Evolutionary conservation across 1,284 basidiomycete species (phyloP).

Genomic region (Pterula multifida): DNA sequence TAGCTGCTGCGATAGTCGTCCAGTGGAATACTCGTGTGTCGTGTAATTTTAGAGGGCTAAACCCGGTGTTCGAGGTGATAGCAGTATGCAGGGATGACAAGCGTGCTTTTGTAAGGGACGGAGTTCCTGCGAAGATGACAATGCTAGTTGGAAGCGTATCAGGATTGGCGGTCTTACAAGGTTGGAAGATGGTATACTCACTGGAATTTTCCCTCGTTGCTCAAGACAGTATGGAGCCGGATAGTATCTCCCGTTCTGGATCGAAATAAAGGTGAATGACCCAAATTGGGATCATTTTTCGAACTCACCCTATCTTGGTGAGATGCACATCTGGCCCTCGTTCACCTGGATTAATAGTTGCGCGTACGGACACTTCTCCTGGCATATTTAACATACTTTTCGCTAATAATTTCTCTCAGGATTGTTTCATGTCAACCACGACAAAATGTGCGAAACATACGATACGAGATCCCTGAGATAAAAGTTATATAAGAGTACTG

Average conservation of each 20-base stretch:
- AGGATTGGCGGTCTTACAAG: no score
- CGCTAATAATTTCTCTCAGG: neutral
- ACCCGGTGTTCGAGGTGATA: slow-evolving; percentile 2
- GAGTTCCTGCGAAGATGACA: slow-evolving; percentile 15
- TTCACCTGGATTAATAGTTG: slow-evolving; percentile 14
- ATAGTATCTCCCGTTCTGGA: slow-evolving; percentile 14
- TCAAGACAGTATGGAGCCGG: slow-evolving; percentile 14
- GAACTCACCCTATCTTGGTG: slow-evolving; percentile 12
- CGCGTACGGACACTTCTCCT: slow-evolving; percentile 9
- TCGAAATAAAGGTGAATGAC: neutral
- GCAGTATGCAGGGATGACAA: slow-evolving; percentile 7
- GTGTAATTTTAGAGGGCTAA: neutral
- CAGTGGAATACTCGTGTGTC: slow-evolving; percentile 12
- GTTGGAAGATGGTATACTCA: no score
- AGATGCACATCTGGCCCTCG: slow-evolving; percentile 16
- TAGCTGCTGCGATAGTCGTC: slow-evolving; percentile 12
- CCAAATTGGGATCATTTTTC: no score
- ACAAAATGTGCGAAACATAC: neutral
- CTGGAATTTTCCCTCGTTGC: slow-evolving; percentile 16
- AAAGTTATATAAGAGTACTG: slow-evolving; percentile 3
- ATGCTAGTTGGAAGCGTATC: no score
- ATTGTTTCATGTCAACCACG: neutral
- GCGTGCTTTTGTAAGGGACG: slow-evolving; percentile 7
- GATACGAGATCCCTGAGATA: neutral
- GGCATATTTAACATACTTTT: neutral